phyloP scores from a whole-genome alignment of 2,329 filamentous ascomycete genomes.

The Fusarium setosum region DNA sequence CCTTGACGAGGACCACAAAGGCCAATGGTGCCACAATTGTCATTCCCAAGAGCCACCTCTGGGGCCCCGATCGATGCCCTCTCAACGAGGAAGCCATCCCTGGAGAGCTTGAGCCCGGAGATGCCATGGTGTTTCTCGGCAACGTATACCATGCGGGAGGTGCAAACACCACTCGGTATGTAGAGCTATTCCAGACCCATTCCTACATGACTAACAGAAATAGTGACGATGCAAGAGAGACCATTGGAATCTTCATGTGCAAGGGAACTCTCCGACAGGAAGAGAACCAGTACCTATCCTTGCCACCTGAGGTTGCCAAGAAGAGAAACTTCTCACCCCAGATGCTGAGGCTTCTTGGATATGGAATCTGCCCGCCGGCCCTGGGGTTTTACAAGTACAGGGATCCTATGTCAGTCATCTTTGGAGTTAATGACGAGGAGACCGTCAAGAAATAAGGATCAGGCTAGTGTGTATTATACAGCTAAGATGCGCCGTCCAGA shows the following conservation, averaged over 20 bases:
- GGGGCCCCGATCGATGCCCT: conserved; percentile 51
- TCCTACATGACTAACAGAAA: neutral
- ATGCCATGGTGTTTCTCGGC: conserved; percentile 52
- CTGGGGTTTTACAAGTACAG: conserved; percentile 51
- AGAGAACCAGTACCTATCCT: conserved; percentile 48
- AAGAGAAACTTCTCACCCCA: conserved; percentile 45
- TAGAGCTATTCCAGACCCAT: neutral
- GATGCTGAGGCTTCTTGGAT: conserved; percentile 46
- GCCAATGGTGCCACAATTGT: conserved; percentile 54
- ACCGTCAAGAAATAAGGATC: conserved; percentile 36
- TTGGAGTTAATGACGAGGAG: conserved; percentile 50
- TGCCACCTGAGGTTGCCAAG: conserved; percentile 42
- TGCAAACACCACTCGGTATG: conserved; percentile 45
- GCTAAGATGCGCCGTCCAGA: neutral
- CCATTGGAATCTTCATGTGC: conserved; percentile 50
- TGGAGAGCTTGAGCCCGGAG: conserved; percentile 51
- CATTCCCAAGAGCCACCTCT: conserved; percentile 53
- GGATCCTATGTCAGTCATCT: conserved; percentile 51
- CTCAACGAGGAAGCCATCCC: conserved; percentile 50
- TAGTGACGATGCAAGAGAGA: conserved; percentile 44
- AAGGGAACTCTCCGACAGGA: conserved; percentile 48
- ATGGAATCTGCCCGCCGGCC: conserved; percentile 48
- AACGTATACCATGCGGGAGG: conserved; percentile 54
- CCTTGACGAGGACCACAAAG: conserved; percentile 52
- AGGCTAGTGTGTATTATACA: neutral